Evolutionary conservation across 129 eudicot genomes (phyloP), one percentile per base, ranked within the genome.

Genomic region (Pittosporum tobira): DNA sequence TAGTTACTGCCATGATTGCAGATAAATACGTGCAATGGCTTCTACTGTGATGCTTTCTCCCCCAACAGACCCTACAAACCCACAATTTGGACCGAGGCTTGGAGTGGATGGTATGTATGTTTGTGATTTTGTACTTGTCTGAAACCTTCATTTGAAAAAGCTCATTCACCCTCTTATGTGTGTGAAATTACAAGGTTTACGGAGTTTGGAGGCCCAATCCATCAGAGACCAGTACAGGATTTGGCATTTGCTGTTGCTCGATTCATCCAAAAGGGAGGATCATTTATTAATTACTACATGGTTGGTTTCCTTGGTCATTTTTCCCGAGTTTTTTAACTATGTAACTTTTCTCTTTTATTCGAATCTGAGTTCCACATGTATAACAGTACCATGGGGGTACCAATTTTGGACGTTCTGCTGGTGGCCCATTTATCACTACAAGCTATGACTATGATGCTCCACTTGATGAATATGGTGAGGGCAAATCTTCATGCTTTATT

Each of bases 21-120:
- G 98, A 91, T 91, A 48, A 91, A 91, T 64, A 75, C 99, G 51
- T 91, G 99, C 77, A 91, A 91, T 70, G 99, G 99, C 10, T 91
- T 91, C 77, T 91, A 91, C 36, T 91, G 98, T 64, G 87, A 91
- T 66, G 48, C 66, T 55, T 91, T 91, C 65, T 30, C 81, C 50
- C 96, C 98, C 14, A 91, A 91, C 63, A 76, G 64, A 66, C 85
- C 85, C 42, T 83, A 91, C 74, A 91, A 91, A 71, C 98, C 98
- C 19, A 71, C 59, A 48, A 65, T 91, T 21, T 91, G 98, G 98
- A 86, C 88, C 0, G 98, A 90, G 77, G 94, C 95, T 64, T 90
- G 98, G 98, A 91, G 77, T 26, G 98, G 98, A 71, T 91, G 98
- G 98, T 86, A 73, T 43, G 68, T 48, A 16, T 38, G 6, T 26